phyloP scores from a whole-genome alignment of 148 eudicot genomes.

The Rhododendron ovatum region DNA sequence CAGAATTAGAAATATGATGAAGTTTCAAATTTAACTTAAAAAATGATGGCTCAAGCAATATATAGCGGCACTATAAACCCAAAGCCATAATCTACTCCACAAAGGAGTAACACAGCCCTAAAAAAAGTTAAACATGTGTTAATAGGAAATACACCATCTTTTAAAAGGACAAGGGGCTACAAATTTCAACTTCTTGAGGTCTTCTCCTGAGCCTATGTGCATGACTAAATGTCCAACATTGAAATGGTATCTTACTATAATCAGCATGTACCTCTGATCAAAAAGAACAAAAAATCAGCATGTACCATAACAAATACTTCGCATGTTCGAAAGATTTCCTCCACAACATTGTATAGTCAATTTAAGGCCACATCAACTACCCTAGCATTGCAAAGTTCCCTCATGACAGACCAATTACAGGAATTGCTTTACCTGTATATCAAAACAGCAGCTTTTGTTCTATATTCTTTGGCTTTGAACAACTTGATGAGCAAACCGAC shows the following conservation, averaged over 20 bases:
- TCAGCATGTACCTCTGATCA: background rate
- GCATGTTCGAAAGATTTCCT: background rate
- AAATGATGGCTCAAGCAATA: constrained; percentile 1
- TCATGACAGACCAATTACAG: background rate
- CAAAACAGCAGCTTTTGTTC: background rate
- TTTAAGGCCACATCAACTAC: background rate
- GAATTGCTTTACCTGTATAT: background rate
- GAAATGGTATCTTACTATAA: background rate
- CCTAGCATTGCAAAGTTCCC: background rate
- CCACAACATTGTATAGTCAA: background rate
- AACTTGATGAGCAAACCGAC: background rate
- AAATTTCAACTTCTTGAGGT: background rate
- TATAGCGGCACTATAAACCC: background rate
- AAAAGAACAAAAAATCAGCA: background rate
- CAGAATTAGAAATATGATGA: background rate
- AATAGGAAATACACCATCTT: background rate
- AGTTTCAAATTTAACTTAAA: background rate
- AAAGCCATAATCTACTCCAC: background rate
- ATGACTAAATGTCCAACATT: background rate
- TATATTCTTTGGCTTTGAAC: background rate
- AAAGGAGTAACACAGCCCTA: background rate
- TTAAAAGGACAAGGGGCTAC: background rate
- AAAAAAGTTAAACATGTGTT: background rate
- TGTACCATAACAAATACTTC: background rate
- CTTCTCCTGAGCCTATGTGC: background rate